Evolutionary conservation across 805 yeast species (phyloP).

Genomic region (Yamadazyma takamatsuzukensis): DNA sequence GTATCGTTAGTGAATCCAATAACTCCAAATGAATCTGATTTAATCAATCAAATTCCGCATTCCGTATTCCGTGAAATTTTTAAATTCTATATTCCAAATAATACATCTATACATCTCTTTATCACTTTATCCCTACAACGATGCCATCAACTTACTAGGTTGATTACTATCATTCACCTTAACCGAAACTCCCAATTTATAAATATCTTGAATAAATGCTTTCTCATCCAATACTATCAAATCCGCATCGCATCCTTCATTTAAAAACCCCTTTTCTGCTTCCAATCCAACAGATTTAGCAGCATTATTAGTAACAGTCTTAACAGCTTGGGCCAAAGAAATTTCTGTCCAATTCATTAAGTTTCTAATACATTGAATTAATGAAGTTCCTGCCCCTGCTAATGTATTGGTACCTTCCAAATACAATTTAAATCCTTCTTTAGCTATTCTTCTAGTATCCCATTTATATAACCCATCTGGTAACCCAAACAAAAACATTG

Average conservation of each 20-base stretch:
- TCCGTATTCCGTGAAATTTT: too few relatives aligned
- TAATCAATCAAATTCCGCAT: too few relatives aligned
- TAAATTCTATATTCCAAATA: too few relatives aligned
- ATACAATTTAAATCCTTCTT: slow-evolving; percentile 43
- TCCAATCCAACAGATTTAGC: slow-evolving; percentile 45
- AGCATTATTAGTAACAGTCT: slow-evolving; percentile 52
- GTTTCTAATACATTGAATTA: slow-evolving; percentile 49
- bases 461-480: slow-evolving; percentile 55
- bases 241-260: slow-evolving; percentile 55
- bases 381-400: slow-evolving; percentile 60
- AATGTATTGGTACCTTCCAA: slow-evolving; percentile 54
- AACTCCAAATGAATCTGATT: too few relatives aligned
- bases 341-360: slow-evolving; percentile 48
- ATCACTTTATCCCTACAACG: too few relatives aligned
- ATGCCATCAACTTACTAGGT: slow-evolving; percentile 16
- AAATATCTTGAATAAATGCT: slow-evolving; percentile 47
- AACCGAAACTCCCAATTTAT: slow-evolving; percentile 43
- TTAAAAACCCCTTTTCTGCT: slow-evolving; percentile 46
- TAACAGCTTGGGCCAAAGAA: slow-evolving; percentile 49
- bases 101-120: too few relatives aligned
- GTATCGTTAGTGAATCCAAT: too few relatives aligned
- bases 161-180: slow-evolving; percentile 16
- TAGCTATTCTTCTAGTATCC: slow-evolving; percentile 46
- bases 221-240: slow-evolving; percentile 41
- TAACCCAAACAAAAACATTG: slow-evolving; percentile 55